Conservation (phyloP, 2,329 filamentous ascomycete species). For the Colletotrichum shisoi region DNA sequence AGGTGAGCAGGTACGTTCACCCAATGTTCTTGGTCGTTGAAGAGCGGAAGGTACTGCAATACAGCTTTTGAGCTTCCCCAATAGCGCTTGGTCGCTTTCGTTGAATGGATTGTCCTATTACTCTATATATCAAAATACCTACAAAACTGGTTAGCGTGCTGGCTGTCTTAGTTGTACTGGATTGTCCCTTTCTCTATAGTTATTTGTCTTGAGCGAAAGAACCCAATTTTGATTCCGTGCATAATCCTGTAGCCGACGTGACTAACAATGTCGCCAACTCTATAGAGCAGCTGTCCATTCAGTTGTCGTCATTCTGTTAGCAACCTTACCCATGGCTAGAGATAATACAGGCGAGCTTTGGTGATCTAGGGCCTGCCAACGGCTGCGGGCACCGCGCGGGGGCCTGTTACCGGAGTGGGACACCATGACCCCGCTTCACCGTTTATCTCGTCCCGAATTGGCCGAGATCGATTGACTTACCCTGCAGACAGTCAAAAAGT, state of each 20-base stretch:
- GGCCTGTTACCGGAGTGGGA: background rate
- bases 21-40: background rate
- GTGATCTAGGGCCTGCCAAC: background rate
- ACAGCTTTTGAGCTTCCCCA: background rate
- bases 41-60: background rate
- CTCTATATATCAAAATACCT: too few species aligned
- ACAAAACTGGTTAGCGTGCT: too few species aligned
- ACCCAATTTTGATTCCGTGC: too few species aligned
- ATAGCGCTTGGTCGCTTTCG: too few species aligned
- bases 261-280: background rate
- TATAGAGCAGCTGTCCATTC: background rate
- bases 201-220: too few species aligned
- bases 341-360: background rate
- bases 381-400: too few species aligned
- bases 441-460: background rate
- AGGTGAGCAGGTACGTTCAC: background rate
- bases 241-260: background rate
- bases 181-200: too few species aligned
- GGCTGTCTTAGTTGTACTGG: too few species aligned
- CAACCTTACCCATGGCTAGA: background rate
- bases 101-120: too few species aligned
- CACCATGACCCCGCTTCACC: background rate
- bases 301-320: too few species aligned
- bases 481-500: background rate
- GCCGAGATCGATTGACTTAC: background rate